A percentile compares a stretch with the other conserved stretches of the same genome.
These are phyloP conservation scores for Trametes punicea DNA, from an alignment of 768 basidiomycete genomes.

Conservation along the genomic window DNA sequence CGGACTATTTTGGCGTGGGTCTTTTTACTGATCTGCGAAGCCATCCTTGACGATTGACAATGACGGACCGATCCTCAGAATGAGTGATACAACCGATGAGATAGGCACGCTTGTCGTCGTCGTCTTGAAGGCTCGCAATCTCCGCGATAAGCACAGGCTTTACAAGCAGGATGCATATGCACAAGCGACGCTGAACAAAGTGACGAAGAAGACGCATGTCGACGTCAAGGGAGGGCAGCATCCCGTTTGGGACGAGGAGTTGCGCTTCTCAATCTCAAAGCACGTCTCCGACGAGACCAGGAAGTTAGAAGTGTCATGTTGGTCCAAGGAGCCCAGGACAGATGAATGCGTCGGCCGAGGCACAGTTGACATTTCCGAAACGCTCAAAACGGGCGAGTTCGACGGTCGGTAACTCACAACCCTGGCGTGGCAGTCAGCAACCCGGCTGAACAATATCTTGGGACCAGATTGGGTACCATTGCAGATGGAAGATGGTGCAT, in stretches of 20 bases:
- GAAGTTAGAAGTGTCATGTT: slow-evolving; percentile 73
- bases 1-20: no score
- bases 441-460: slow-evolving; percentile 1
- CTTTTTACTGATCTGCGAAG: background rate
- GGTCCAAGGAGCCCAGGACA: slow-evolving; percentile 72
- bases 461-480: slow-evolving; percentile 66
- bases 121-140: slow-evolving; percentile 79
- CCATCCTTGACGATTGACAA: background rate
- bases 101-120: slow-evolving; percentile 84
- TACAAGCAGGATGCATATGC: slow-evolving; percentile 92
- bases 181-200: slow-evolving; percentile 55
- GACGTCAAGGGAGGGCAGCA: slow-evolving; percentile 89
- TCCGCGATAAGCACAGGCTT: slow-evolving; percentile 79
- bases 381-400: slow-evolving; percentile 82
- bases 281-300: slow-evolving; percentile 51
- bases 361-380: slow-evolving; percentile 71
- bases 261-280: slow-evolving; percentile 68
- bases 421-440: background rate
- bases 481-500: slow-evolving; percentile 48
- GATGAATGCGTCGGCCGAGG: slow-evolving; percentile 76
- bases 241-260: slow-evolving; percentile 89
- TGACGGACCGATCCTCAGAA: background rate
- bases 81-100: slow-evolving; percentile 23
- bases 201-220: slow-evolving; percentile 64
- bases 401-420: slow-evolving; percentile 59